A percentile compares a stretch with the other conserved stretches of the same genome.
phyloP scores from a whole-genome alignment of 345 rosid genomes.

The Adansonia digitata region DNA sequence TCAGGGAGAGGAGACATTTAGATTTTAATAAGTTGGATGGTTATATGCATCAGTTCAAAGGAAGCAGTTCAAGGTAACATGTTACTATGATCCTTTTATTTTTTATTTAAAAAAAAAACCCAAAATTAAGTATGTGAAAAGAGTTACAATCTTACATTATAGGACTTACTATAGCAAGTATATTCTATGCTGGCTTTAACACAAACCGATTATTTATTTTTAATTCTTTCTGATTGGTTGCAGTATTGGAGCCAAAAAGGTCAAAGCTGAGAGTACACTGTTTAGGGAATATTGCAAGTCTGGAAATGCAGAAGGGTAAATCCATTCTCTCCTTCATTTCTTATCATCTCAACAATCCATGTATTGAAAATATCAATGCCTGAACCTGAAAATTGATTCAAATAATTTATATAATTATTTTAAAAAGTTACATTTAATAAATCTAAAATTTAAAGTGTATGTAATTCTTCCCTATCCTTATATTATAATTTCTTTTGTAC shows the following conservation, averaged over 20 bases:
- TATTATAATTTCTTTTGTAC: too few relatives aligned
- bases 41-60: slow-evolving; percentile 90
- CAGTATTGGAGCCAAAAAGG: slow-evolving; percentile 97
- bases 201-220: slow-evolving; percentile 10
- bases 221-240: slow-evolving; percentile 21
- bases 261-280: slow-evolving; percentile 78
- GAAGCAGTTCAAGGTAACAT: slow-evolving; percentile 77
- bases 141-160: not conserved
- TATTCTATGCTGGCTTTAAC: slow-evolving; percentile 30
- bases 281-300: slow-evolving; percentile 78
- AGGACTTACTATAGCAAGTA: slow-evolving; percentile 16
- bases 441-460: too few relatives aligned
- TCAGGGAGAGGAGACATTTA: slow-evolving; percentile 49
- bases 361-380: too few relatives aligned
- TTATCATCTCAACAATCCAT: too few relatives aligned
- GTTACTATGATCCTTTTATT: not conserved
- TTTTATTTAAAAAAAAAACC: too few relatives aligned
- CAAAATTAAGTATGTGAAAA: not conserved
- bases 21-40: slow-evolving; percentile 66
- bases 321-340: not conserved
- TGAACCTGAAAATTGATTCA: too few relatives aligned
- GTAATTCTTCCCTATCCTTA: too few relatives aligned
- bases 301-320: slow-evolving; percentile 86
- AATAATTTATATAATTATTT: too few relatives aligned
- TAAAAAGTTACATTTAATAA: too few relatives aligned